These are phyloP conservation scores for Cordyceps javanica DNA, from an alignment of 2,329 filamentous ascomycete species.

Conservation along the genomic window DNA sequence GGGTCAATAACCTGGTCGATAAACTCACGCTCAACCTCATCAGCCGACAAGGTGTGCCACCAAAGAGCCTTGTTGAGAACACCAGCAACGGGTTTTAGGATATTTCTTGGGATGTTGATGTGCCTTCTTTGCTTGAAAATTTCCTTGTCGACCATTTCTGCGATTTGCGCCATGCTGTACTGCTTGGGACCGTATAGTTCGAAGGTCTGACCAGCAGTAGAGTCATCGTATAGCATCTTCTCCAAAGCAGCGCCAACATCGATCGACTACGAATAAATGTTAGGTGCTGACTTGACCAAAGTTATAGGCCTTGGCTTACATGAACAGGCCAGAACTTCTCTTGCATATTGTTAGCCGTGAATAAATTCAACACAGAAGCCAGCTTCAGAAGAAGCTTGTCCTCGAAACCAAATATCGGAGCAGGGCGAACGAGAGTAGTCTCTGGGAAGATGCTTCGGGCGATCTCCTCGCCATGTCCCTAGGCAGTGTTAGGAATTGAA, in stretches of 20 bases:
- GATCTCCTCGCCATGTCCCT: conserved; percentile 75
- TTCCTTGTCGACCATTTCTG: conserved; percentile 81
- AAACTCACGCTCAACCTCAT: conserved; percentile 88
- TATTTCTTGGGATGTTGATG: conserved; percentile 78
- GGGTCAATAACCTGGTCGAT: conserved; percentile 89
- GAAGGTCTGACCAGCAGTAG: conserved; percentile 81
- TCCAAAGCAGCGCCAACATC: conserved; percentile 88
- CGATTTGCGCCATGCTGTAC: conserved; percentile 84
- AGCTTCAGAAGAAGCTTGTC: conserved; percentile 85
- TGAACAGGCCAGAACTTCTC: conserved; percentile 90
- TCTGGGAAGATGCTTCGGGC: conserved; percentile 89
- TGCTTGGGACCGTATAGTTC: conserved; percentile 92
- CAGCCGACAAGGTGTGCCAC: conserved; percentile 79
- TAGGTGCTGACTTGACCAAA: background rate
- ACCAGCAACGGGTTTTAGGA: conserved; percentile 69
- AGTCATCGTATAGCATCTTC: conserved; percentile 85
- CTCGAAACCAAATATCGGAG: conserved; percentile 91
- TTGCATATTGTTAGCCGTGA: conserved; percentile 90
- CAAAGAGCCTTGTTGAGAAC: conserved; percentile 77
- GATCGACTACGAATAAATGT: conserved; percentile 60
- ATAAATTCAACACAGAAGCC: conserved; percentile 70
- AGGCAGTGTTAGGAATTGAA: conserved; percentile 16
- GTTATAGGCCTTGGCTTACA: conserved; percentile 43
- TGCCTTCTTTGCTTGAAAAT: conserved; percentile 86
- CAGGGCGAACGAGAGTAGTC: conserved; percentile 91